phyloP scores from a whole-genome alignment of 805 yeast genomes.

The Teunomyces tritomae region DNA sequence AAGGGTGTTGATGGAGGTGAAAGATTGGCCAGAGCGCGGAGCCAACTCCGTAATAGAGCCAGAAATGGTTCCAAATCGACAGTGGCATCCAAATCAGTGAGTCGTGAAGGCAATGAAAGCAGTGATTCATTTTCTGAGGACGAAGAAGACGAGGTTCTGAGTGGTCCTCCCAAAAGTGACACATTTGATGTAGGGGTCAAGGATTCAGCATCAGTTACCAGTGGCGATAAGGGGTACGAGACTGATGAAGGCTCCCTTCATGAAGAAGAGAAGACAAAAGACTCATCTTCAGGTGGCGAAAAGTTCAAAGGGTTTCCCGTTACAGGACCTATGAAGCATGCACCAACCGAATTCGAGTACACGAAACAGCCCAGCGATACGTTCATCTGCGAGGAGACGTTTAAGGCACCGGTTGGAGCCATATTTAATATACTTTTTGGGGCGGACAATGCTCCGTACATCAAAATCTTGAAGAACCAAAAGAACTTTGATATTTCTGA shows the following conservation, averaged over 20 bases:
- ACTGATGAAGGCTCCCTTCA: background rate
- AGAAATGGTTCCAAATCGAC: slow-evolving; percentile 10
- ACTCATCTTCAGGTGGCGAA: slow-evolving; percentile 10
- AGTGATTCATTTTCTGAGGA: slow-evolving; percentile 10
- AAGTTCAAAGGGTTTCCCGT: slow-evolving; percentile 40
- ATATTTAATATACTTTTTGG: slow-evolving; percentile 74
- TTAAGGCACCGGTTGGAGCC: slow-evolving; percentile 75
- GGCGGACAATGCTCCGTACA: slow-evolving; percentile 40
- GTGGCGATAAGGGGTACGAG: background rate
- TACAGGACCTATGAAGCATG: slow-evolving; percentile 66
- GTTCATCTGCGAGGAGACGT: slow-evolving; percentile 50
- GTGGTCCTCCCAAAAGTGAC: background rate
- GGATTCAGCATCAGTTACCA: background rate
- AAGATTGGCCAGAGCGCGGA: slow-evolving; percentile 1
- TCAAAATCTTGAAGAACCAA: slow-evolving; percentile 33
- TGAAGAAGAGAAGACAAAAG: slow-evolving; percentile 1
- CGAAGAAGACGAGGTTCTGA: background rate
- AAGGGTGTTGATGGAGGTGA: slow-evolving; percentile 14
- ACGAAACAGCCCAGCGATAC: slow-evolving; percentile 51
- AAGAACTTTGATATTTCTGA: slow-evolving; percentile 24
- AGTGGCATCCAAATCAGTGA: slow-evolving; percentile 4
- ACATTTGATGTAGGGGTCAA: background rate
- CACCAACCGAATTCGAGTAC: slow-evolving; percentile 50
- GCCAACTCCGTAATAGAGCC: slow-evolving; percentile 1
- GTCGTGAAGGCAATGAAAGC: slow-evolving; percentile 17